phyloP scores from a whole-genome alignment of 441 rosid species.

The Syzygium syzygioides region DNA sequence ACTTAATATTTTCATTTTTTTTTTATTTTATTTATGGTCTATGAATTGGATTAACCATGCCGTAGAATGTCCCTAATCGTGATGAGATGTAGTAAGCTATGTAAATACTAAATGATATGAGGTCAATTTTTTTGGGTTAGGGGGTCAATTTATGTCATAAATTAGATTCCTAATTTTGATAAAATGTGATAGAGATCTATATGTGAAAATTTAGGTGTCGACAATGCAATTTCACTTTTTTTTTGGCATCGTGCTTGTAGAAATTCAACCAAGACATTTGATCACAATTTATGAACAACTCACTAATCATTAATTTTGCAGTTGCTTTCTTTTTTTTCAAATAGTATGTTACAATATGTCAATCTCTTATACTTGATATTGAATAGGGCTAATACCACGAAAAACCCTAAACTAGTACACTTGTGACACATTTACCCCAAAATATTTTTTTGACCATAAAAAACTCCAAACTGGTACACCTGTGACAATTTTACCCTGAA shows the following conservation, averaged over 20 bases:
- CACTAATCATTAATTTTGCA: not conserved
- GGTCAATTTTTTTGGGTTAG: not conserved
- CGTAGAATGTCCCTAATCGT: not conserved
- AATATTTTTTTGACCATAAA: too few species aligned
- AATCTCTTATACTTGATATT: too few species aligned
- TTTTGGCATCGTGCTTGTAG: not conserved
- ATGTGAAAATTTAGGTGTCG: not conserved
- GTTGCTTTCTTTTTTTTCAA: too few species aligned
- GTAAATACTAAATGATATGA: not conserved
- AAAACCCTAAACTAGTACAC: too few species aligned
- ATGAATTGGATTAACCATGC: not conserved
- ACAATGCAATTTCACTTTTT: not conserved
- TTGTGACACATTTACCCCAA: too few species aligned
- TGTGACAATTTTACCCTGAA: too few species aligned
- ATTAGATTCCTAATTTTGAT: not conserved
- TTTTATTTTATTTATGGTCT: not conserved
- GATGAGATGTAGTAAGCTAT: not conserved
- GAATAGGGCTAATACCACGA: too few species aligned
- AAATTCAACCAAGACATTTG: not conserved
- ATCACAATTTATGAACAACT: not conserved
- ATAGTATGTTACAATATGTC: too few species aligned
- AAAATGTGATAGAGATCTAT: rapidly evolving
- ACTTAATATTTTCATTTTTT: too few species aligned
- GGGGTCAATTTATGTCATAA: not conserved
- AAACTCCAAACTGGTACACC: too few species aligned